Base-by-base conservation (phyloP, 208 protist genomes). In the Acanthamoeba castellanii region DNA sequence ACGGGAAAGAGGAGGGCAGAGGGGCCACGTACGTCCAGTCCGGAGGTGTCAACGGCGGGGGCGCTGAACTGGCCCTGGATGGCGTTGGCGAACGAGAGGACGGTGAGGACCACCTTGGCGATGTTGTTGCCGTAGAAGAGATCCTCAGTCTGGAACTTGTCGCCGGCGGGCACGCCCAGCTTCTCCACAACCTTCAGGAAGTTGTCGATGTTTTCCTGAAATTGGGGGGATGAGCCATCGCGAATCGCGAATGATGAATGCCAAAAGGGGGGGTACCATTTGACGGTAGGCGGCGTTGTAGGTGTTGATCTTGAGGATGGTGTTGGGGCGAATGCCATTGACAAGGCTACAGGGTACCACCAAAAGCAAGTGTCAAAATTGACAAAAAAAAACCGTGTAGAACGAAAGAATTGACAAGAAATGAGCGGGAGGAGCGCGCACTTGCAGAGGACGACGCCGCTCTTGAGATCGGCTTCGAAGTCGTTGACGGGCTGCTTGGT, bases 131-230 rank as follows among this genome's bases (percentile, higher is more conserved):
- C 84, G 84, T 90, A 90, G 52, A 90, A 90, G 30, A 90, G 57
- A 68, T 90, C 84, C 34, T 90, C 84, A 7, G 84, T 68, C 52
- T 70, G 22, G 84, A 90, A 90, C 84, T 90, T 90, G 34, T 90
- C 84, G 11, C 30, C 84, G 84, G 84, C 52, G 13, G 84, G 30
- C 6, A 90, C 84, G n/a, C 84, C 84, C 47, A 90, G 34, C 55
- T 61, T 68, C n/a, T 61, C 84, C 6, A 42, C 84, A 1, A 68
- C 84, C 84, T 90, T 90, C n/a, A 90, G 57, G 84, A 90, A 90
- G 84, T 90, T 90, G 55, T 90, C 84, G 55, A 90, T 61, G 57
- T 90, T 90, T 90, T 90, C 84, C 84, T 90, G 27, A 47, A 85
- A 27, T 57, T 55, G 4, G 47, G 11, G 47, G 11, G 4, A 11